Evolutionary conservation across 73 alveolate species (phyloP), one percentile per base, ranked within the genome.

Genomic region (Paramecium bursaria): DNA sequence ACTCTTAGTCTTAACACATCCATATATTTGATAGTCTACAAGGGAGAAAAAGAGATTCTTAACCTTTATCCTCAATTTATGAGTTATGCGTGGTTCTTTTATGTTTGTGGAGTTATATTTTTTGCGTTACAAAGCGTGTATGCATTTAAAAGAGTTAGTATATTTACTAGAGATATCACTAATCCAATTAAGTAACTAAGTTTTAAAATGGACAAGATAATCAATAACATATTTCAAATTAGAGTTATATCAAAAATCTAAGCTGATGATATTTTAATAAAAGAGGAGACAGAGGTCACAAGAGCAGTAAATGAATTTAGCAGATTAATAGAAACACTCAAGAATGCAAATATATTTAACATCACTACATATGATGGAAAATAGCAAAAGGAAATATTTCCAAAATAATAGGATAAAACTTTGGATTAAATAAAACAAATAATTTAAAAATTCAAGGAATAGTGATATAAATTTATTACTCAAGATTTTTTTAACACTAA

Each of bases 141-240:
- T 14, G 21, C 44, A 10, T 21, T 31, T 10, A 67, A 42, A 39
- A 35, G 53, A 67, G 57, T 67, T 1, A 67, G 44, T 67, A 15
- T 13, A 2, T 67, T 67, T 67, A 67, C 82, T 39, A 67, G 82
- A 67, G 82, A 67, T n/a, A 67, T 67, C 21, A 67, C 82, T 14
- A 67, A 67, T 35, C 82, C 82, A 1, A 67, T 67, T 4, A 67
- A 42, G 22, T 67, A 67, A 67, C 60, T 67, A 4, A 67, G 60
- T 0, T 67, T 25, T 67, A 67, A 67, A 42, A 67, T 67, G 10
- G 82, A 67, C 44, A 67, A 67, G 7, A 67, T 67, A 7, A 67
- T 67, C 17, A 67, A 42, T 13, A 67, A 67, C 21, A 42, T 67
- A 35, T 67, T 67, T 42, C 33, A 67, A 67, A 21, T 67, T 39